Evolutionary conservation across 306 rosid genomes (phyloP).

Genomic region (Glycine tomentella): DNA sequence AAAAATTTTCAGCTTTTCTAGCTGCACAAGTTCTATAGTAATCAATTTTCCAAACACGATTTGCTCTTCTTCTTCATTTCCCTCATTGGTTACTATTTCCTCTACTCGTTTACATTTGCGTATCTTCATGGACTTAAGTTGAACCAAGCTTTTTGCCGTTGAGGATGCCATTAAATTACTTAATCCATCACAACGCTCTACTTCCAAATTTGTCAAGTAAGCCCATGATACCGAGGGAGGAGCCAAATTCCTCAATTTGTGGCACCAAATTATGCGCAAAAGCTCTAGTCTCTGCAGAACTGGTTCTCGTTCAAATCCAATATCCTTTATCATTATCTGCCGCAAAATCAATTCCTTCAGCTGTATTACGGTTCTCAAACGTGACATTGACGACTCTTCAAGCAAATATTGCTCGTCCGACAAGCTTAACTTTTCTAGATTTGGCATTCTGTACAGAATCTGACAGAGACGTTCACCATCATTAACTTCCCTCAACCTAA

Average conservation of each 20-base stretch:
- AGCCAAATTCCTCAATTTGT: background rate
- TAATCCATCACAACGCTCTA: rapidly evolving
- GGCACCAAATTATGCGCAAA: rapidly evolving
- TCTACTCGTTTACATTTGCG: rapidly evolving
- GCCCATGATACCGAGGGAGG: slow-evolving; percentile 1
- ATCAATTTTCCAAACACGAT: slow-evolving; percentile 28
- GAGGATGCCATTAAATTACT: slow-evolving; percentile 5
- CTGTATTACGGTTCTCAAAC: slow-evolving; percentile 5
- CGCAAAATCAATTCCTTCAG: background rate
- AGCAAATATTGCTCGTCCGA: too few species aligned
- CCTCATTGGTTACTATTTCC: slow-evolving; percentile 23
- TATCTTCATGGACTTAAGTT: slow-evolving; percentile 22
- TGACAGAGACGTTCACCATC: background rate
- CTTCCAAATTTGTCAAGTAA: slow-evolving; percentile 25
- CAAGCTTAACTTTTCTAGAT: background rate
- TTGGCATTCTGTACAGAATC: slow-evolving; percentile 41
- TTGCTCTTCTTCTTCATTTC: background rate
- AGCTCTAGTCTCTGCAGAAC: slow-evolving; percentile 14
- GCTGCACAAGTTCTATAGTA: background rate
- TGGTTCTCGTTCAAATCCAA: slow-evolving; percentile 24
- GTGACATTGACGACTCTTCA: too few species aligned
- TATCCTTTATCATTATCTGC: rapidly evolving
- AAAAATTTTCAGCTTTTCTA: slow-evolving; percentile 5
- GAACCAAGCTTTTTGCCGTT: slow-evolving; percentile 34
- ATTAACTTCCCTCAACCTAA: background rate